Percentiles rank a stretch among this genome's conserved stretches.
Evolutionary conservation across 768 basidiomycete genomes (phyloP).

Genomic region (Crepidotus variabilis): DNA sequence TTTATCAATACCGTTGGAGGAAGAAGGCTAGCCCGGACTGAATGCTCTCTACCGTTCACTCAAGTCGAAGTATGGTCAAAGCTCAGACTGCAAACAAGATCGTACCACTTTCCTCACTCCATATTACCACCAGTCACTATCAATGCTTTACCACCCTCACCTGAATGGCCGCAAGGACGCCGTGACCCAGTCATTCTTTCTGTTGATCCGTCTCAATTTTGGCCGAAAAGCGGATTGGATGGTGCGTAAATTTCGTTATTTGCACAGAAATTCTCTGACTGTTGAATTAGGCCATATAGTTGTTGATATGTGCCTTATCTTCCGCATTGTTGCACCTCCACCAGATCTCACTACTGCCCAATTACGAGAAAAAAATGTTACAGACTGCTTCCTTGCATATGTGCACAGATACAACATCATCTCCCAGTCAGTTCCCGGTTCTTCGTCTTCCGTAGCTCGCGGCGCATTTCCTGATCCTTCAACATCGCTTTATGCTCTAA

Average conservation of each 20-base stretch:
- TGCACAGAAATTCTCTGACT: background rate
- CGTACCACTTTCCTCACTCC: slow-evolving; percentile 16
- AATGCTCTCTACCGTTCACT: slow-evolving; percentile 12
- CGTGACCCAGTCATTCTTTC: slow-evolving; percentile 9
- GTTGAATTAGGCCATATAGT: slow-evolving; percentile 12
- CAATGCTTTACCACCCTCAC: slow-evolving; percentile 18
- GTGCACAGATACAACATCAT: slow-evolving; percentile 19
- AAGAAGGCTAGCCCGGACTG: background rate
- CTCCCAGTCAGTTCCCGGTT: slow-evolving; percentile 7
- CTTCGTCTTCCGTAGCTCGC: too few species aligned
- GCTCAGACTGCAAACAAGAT: slow-evolving; percentile 18
- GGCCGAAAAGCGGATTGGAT: slow-evolving; percentile 16
- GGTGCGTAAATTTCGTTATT: slow-evolving; percentile 13
- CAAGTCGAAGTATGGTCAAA: slow-evolving; percentile 23
- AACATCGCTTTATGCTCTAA: too few species aligned
- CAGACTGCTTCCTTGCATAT: slow-evolving; percentile 22
- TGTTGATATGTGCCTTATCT: slow-evolving; percentile 7
- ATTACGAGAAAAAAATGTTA: slow-evolving; percentile 10
- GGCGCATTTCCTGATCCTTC: too few species aligned
- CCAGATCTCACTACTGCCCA: slow-evolving; percentile 18
- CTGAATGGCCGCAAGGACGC: background rate
- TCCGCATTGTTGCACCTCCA: background rate
- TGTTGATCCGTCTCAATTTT: background rate
- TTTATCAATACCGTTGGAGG: slow-evolving; percentile 10
- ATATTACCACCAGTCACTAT: slow-evolving; percentile 17